Conservation (phyloP, 2,329 filamentous ascomycete genomes). For the Paraconiothyrium sp. region DNA sequence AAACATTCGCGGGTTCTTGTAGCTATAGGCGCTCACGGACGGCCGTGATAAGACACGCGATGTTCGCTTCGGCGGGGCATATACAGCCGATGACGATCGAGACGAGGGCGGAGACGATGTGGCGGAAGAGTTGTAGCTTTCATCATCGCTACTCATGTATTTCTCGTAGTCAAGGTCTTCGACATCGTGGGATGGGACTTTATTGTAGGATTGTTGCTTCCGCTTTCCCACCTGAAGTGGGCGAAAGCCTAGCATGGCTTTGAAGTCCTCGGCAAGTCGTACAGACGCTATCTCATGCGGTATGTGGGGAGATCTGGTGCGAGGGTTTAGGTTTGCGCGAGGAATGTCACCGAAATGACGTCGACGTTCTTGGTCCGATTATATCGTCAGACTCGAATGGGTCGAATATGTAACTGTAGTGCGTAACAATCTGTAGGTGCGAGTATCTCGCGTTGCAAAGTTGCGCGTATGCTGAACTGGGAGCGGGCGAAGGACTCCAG, state of each 20-base stretch:
- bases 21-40: slow-evolving; percentile 55
- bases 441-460: not conserved
- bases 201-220: slow-evolving; percentile 45
- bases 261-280: not conserved
- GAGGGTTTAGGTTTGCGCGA: not conserved
- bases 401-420: not conserved
- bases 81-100: slow-evolving; percentile 53
- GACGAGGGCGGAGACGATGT: slow-evolving; percentile 64
- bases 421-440: slow-evolving; percentile 11
- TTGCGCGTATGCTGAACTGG: not conserved
- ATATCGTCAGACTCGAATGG: not conserved
- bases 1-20: slow-evolving; percentile 75
- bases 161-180: slow-evolving; percentile 52
- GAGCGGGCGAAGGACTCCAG: not conserved
- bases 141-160: slow-evolving; percentile 46
- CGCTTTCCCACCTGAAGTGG: slow-evolving; percentile 50
- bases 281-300: slow-evolving; percentile 17
- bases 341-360: slow-evolving; percentile 17
- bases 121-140: slow-evolving; percentile 45
- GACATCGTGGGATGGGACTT: slow-evolving; percentile 39
- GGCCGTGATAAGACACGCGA: slow-evolving; percentile 36
- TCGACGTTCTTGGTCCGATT: not conserved
- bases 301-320: slow-evolving; percentile 11
- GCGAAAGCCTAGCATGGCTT: slow-evolving; percentile 48
- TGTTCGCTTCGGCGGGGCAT: slow-evolving; percentile 33